A percentile compares a stretch with the other conserved stretches of the same genome.
Conservation (phyloP, 2,329 filamentous ascomycete genomes). For the Ascocoryne sarcoides region DNA sequence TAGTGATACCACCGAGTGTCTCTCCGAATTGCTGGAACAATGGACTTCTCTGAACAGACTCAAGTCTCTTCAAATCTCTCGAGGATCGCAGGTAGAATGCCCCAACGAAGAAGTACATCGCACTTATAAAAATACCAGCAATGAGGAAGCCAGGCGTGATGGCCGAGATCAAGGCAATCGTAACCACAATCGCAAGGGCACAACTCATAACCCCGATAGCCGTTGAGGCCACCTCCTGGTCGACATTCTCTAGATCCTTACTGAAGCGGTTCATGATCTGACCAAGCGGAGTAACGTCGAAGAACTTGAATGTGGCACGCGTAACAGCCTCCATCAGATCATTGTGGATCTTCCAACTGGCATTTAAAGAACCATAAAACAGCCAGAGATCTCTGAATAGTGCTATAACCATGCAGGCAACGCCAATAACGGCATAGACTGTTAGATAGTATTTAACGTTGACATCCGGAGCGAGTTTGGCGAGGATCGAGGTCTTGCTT, state of each 20-base stretch:
- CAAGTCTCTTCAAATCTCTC: constrained; percentile 88
- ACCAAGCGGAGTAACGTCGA: constrained; percentile 89
- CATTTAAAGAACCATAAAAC: constrained; percentile 84
- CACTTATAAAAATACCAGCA: constrained; percentile 74
- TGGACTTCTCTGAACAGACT: constrained; percentile 88
- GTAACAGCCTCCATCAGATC: constrained; percentile 70
- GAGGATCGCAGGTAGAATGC: constrained; percentile 86
- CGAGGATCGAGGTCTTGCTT: constrained; percentile 24
- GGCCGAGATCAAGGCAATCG: constrained; percentile 74
- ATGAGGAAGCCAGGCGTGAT: constrained; percentile 90
- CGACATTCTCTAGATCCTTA: constrained; percentile 89
- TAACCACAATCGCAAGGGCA: constrained; percentile 64
- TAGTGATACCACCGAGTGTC: constrained; percentile 88
- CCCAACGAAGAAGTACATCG: constrained; percentile 74
- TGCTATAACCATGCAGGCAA: constrained; percentile 71
- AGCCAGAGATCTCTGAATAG: constrained; percentile 78
- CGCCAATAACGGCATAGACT: constrained; percentile 72
- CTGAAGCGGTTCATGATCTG: constrained; percentile 98
- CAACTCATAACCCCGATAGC: constrained; percentile 69
- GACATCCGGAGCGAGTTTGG: constrained; percentile 43
- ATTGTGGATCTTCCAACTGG: constrained; percentile 77
- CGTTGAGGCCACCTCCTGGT: constrained; percentile 90
- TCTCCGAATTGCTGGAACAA: constrained; percentile 98
- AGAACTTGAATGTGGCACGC: constrained; percentile 93
- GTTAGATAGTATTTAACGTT: constrained; percentile 76